phyloP scores from a whole-genome alignment of 768 basidiomycete species.

The Serendipita sp. region DNA sequence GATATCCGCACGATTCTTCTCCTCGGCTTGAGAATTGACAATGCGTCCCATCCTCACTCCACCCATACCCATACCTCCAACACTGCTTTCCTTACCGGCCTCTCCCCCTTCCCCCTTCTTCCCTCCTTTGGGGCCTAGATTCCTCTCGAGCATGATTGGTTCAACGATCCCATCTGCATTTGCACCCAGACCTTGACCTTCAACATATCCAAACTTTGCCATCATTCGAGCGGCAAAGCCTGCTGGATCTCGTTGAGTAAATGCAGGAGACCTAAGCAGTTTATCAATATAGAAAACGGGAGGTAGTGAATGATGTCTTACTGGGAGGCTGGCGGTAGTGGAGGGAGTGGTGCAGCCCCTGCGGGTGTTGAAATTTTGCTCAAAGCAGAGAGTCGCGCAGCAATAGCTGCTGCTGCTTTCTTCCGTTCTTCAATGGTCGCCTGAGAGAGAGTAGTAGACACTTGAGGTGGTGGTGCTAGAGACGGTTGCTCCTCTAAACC shows the following conservation, averaged over 20 bases:
- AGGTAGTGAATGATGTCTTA: slow-evolving; percentile 5
- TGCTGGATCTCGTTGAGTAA: slow-evolving; percentile 39
- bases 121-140: slow-evolving; percentile 28
- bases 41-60: slow-evolving; percentile 69
- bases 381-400: slow-evolving; percentile 37
- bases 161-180: slow-evolving; percentile 77
- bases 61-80: slow-evolving; percentile 26
- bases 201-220: slow-evolving; percentile 94
- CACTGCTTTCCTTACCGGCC: slow-evolving; percentile 20
- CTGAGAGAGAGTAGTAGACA: slow-evolving; percentile 29
- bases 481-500: slow-evolving; percentile 20
- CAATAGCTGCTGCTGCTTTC: slow-evolving; percentile 68
- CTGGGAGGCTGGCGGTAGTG: slow-evolving; percentile 14
- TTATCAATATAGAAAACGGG: not conserved
- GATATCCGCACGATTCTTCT: slow-evolving; percentile 55
- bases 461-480: slow-evolving; percentile 27
- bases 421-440: slow-evolving; percentile 35
- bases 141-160: slow-evolving; percentile 60
- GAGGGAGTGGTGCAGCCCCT: slow-evolving; percentile 14
- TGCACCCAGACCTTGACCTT: slow-evolving; percentile 81
- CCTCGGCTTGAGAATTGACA: slow-evolving; percentile 79
- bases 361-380: slow-evolving; percentile 31
- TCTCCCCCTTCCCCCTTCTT: slow-evolving; percentile 19
- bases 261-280: not conserved
- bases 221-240: slow-evolving; percentile 75